phyloP scores from a whole-genome alignment of 805 yeast species.

The Candida berthetii region DNA sequence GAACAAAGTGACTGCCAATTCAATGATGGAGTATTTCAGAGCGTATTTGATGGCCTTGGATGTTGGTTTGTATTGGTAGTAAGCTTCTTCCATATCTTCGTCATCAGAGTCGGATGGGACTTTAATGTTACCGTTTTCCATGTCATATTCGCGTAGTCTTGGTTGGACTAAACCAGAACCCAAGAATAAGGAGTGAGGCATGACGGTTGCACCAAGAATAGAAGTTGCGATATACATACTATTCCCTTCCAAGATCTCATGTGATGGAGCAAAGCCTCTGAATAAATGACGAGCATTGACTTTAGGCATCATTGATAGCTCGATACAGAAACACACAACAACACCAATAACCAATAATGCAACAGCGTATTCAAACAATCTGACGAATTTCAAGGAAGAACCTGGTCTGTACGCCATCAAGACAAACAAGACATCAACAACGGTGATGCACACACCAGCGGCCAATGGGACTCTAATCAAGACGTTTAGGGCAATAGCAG shows the following conservation, averaged over 20 bases:
- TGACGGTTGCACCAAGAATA: constrained; percentile 87
- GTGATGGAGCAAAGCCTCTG: constrained; percentile 67
- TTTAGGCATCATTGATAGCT: constrained; percentile 50
- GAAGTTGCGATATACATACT: constrained; percentile 76
- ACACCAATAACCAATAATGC: constrained; percentile 67
- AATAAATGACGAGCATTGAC: constrained; percentile 39
- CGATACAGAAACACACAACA: constrained; percentile 72
- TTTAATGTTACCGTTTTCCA: constrained; percentile 43
- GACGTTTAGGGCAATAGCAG: constrained; percentile 81
- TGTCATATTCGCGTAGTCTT: constrained; percentile 69
- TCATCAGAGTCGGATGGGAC: constrained; percentile 13
- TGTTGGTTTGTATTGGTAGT: constrained; percentile 60
- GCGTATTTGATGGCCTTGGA: constrained; percentile 67
- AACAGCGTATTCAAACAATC: constrained; percentile 73
- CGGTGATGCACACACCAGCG: constrained; percentile 73
- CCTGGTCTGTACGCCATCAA: constrained; percentile 74
- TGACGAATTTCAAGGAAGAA: constrained; percentile 66
- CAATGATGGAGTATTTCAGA: constrained; percentile 65
- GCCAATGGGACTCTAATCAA: constrained; percentile 69
- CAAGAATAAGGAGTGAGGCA: constrained; percentile 85
- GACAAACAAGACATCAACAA: constrained; percentile 74
- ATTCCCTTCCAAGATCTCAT: constrained; percentile 42
- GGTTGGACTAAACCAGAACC: constrained; percentile 89
- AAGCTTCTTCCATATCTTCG: constrained; percentile 26
- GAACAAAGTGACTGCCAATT: constrained; percentile 62